Percentiles rank a stretch among this genome's conserved stretches.
Evolutionary conservation across 441 rosid species (phyloP).

Genomic region (Isatis lusitanica): DNA sequence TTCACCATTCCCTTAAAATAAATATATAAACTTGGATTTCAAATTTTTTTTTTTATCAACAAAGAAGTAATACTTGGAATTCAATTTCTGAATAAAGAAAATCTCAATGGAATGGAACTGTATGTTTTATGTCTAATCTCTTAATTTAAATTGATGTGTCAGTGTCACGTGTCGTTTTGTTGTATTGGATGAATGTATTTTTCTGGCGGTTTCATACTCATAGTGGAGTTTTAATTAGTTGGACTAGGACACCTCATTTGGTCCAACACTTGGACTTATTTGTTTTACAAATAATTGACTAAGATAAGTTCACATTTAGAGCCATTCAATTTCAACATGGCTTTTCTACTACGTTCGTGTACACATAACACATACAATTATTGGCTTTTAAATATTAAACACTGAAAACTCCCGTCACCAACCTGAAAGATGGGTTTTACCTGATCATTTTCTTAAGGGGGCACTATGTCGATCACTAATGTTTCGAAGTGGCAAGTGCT

Average conservation of each 20-base stretch:
- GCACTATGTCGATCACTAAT: no score
- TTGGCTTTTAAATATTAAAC: no score
- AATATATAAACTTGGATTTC: not conserved
- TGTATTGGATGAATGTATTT: not conserved
- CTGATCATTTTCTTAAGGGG: no score
- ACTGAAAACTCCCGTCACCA: no score
- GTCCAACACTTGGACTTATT: slow-evolving; percentile 24
- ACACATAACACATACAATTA: no score
- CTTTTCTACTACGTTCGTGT: not conserved
- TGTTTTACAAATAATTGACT: slow-evolving; percentile 13
- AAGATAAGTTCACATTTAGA: slow-evolving; percentile 16
- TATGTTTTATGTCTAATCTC: slow-evolving; percentile 15
- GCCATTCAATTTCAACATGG: not conserved
- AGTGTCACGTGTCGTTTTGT: not conserved
- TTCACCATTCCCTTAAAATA: not conserved
- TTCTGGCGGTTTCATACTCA: not conserved
- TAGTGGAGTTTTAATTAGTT: not conserved
- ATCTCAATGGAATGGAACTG: slow-evolving; percentile 20
- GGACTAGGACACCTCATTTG: slow-evolving; percentile 7
- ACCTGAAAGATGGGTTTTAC: no score
- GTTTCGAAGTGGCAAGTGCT: no score
- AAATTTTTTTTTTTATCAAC: no score
- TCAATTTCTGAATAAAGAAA: not conserved
- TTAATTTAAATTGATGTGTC: not conserved
- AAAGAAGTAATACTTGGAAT: not conserved